These are phyloP conservation scores for Hippophae rhamnoides DNA, from an alignment of 306 rosid genomes.

Conservation along the genomic window DNA sequence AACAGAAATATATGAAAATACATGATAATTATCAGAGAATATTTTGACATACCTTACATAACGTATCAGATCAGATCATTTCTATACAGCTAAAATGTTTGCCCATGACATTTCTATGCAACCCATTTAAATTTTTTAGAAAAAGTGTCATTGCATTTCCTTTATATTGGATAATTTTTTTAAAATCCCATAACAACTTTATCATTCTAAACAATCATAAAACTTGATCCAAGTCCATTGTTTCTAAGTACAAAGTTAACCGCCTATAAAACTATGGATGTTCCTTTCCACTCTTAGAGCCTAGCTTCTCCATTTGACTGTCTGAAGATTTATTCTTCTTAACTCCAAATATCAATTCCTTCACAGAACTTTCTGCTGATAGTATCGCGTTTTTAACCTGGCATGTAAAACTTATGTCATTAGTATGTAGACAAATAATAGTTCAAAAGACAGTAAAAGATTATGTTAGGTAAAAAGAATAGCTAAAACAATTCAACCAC, in stretches of 20 bases:
- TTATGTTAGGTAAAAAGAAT: not conserved
- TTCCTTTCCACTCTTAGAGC: constrained; percentile 30
- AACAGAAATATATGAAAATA: too few relatives aligned
- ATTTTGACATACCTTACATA: too few relatives aligned
- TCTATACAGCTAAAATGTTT: too few relatives aligned
- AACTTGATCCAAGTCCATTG: constrained; percentile 13
- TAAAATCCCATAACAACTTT: not conserved
- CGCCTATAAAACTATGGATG: constrained; percentile 27
- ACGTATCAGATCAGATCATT: too few relatives aligned
- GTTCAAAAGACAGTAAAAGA: not conserved
- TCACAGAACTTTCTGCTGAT: constrained; percentile 48
- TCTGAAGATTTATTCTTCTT: constrained; percentile 37
- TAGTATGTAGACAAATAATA: constrained; percentile 8
- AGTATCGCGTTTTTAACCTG: constrained; percentile 62
- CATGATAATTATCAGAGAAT: too few relatives aligned
- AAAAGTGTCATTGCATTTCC: too few relatives aligned
- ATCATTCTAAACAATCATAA: not conserved
- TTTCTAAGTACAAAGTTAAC: constrained; percentile 21
- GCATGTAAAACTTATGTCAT: constrained; percentile 21
- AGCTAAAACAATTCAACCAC: not conserved
- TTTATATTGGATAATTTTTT: too few relatives aligned
- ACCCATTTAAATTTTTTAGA: not conserved
- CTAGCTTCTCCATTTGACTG: constrained; percentile 26
- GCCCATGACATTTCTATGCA: too few relatives aligned
- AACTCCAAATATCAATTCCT: constrained; percentile 58